Conservation (phyloP, 2,329 filamentous ascomycete species). For the Moelleriella libera region DNA sequence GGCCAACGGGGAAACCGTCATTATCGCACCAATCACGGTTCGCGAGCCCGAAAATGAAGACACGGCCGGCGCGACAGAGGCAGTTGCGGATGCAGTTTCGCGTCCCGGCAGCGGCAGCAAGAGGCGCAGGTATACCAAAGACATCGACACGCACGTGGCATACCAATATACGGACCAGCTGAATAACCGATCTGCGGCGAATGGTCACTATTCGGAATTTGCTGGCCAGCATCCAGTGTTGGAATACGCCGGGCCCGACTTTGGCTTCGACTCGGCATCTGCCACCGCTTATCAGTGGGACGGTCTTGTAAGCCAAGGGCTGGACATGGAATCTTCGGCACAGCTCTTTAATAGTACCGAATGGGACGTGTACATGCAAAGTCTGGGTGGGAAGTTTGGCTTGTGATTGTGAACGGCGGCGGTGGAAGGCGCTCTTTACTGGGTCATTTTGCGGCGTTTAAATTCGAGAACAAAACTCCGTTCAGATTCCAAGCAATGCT, state of each 20-base stretch:
- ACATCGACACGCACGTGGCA: neutral
- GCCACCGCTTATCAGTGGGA: neutral
- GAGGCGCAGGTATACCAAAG: neutral
- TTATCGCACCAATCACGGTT: too few relatives aligned
- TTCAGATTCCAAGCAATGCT: neutral
- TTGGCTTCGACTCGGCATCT: neutral
- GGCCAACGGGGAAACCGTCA: neutral
- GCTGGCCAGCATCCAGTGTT: neutral
- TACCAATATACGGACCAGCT: neutral
- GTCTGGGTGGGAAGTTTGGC: neutral
- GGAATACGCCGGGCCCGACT: neutral
- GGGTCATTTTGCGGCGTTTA: too few relatives aligned
- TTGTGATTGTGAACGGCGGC: constrained; percentile 4
- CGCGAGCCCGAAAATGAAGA: neutral
- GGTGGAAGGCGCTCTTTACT: too few relatives aligned
- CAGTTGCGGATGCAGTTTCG: neutral
- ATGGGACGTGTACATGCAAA: neutral
- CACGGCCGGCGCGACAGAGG: neutral
- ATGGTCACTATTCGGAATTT: neutral
- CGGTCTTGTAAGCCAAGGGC: neutral
- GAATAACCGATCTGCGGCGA: neutral
- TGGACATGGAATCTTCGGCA: neutral
- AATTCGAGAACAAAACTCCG: neutral
- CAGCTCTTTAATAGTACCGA: neutral
- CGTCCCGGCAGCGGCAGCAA: neutral